A percentile compares a stretch with the other conserved stretches of the same genome.
Evolutionary conservation across 2,329 filamentous ascomycete genomes (phyloP).

Genomic region (Colletotrichum filicis): DNA sequence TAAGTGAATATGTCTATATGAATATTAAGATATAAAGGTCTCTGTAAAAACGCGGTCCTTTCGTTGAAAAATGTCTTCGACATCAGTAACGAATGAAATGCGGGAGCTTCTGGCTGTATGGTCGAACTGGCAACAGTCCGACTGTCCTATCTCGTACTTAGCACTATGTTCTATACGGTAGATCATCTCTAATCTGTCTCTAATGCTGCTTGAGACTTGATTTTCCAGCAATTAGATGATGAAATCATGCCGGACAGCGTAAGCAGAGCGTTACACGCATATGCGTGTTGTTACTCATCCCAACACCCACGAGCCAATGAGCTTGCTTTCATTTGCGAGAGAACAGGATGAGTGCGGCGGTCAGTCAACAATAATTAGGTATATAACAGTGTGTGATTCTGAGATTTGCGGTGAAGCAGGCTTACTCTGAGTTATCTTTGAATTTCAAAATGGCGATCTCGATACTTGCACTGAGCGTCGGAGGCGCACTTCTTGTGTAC

Average conservation of each 20-base stretch:
- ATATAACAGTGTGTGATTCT: background rate
- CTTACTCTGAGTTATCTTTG: background rate
- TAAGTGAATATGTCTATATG: too few relatives aligned
- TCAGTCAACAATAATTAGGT: background rate
- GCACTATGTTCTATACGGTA: background rate
- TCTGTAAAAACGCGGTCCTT: too few relatives aligned
- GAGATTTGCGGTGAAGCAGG: background rate
- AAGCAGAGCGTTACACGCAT: background rate
- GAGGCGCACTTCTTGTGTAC: background rate
- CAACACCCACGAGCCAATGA: background rate
- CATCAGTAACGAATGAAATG: background rate
- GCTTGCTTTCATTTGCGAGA: background rate
- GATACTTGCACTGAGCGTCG: background rate
- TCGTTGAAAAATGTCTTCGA: background rate
- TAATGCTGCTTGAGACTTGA: background rate
- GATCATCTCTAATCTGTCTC: background rate
- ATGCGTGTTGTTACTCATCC: background rate
- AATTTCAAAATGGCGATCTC: background rate
- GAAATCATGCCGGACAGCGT: background rate
- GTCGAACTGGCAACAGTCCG: background rate
- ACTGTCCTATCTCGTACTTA: background rate
- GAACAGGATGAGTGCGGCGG: background rate
- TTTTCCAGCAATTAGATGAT: background rate
- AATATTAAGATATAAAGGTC: too few relatives aligned
- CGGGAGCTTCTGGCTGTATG: background rate